Evolutionary conservation across 2,329 filamentous ascomycete genomes (phyloP).

Genomic region (Gyromitra esculenta): DNA sequence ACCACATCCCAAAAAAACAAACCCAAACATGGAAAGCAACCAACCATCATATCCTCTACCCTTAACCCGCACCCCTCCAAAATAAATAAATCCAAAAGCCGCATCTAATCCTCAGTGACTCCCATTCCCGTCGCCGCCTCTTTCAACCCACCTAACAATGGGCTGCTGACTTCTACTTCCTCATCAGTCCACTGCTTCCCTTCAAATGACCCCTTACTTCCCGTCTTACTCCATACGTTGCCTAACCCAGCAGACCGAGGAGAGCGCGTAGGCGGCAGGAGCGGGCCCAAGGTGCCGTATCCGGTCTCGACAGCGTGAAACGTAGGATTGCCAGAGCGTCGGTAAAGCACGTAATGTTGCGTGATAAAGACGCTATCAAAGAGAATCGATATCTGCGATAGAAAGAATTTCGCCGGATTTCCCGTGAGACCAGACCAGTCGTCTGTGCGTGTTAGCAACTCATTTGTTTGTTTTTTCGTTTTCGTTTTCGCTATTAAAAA

Average conservation of each 20-base stretch:
- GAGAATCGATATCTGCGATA: conserved; percentile 84
- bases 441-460: not conserved
- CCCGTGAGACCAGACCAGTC: conserved; percentile 93
- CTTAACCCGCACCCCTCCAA: not conserved
- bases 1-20: not conserved
- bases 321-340: conserved; percentile 35
- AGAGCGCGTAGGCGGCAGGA: not conserved
- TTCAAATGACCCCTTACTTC: not conserved
- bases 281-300: not conserved
- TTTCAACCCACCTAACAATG: not conserved
- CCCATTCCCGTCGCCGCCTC: not conserved
- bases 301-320: not conserved
- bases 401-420: conserved; percentile 87
- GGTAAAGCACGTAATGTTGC: conserved; percentile 88
- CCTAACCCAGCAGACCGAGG: no score
- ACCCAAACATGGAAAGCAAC: not conserved
- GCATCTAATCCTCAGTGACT: not conserved
- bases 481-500: not conserved
- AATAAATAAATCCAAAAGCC: no score
- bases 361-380: conserved; percentile 87
- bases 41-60: not conserved
- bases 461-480: not conserved
- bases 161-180: not conserved
- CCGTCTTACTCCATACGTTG: not conserved
- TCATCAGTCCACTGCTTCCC: not conserved